Evolutionary conservation across 78 protist species (phyloP).

Genomic region (Dictyostelium capitatum): DNA sequence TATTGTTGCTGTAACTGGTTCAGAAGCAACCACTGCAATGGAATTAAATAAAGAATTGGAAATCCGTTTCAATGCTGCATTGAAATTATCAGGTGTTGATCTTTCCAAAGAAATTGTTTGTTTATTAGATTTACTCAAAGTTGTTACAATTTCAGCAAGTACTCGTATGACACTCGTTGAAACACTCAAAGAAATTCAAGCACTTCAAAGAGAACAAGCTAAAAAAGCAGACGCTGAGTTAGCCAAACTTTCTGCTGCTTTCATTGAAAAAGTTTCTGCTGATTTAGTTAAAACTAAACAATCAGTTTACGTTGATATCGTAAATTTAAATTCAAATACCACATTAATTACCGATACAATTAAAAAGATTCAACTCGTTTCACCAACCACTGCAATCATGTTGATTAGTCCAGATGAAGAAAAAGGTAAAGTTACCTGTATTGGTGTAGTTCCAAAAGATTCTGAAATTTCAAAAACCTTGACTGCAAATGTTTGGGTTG

Average conservation of each 20-base stretch:
- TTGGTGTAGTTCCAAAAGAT: conserved; percentile 56
- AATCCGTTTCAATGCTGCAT: conserved; percentile 11
- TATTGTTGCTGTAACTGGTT: conserved; percentile 91
- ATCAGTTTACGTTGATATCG: conserved; percentile 29
- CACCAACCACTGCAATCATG: conserved; percentile 45
- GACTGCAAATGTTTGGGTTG: conserved; percentile 81
- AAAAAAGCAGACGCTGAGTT: conserved; percentile 7
- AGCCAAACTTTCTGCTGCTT: not conserved
- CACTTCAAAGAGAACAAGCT: not conserved
- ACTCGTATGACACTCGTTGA: conserved; percentile 2
- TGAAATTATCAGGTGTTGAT: conserved; percentile 52
- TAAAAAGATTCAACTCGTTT: conserved; percentile 46
- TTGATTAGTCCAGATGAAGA: conserved; percentile 72
- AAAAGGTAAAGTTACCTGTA: conserved; percentile 31
- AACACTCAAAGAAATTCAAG: not conserved
- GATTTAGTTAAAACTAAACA: conserved; percentile 9
- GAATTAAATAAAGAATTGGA: conserved; percentile 54
- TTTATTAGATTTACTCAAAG: conserved; percentile 16
- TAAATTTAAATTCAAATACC: conserved; percentile 49
- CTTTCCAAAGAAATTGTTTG: conserved; percentile 29
- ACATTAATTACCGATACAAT: conserved; percentile 49
- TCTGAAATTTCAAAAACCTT: conserved; percentile 31
- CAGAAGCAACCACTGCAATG: conserved; percentile 72
- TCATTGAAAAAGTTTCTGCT: not conserved
- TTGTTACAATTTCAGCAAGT: conserved; percentile 6